Evolutionary conservation across 2,329 filamentous ascomycete species (phyloP), one percentile per base, ranked within the genome.

Genomic region (Trichoderma semiorbis): DNA sequence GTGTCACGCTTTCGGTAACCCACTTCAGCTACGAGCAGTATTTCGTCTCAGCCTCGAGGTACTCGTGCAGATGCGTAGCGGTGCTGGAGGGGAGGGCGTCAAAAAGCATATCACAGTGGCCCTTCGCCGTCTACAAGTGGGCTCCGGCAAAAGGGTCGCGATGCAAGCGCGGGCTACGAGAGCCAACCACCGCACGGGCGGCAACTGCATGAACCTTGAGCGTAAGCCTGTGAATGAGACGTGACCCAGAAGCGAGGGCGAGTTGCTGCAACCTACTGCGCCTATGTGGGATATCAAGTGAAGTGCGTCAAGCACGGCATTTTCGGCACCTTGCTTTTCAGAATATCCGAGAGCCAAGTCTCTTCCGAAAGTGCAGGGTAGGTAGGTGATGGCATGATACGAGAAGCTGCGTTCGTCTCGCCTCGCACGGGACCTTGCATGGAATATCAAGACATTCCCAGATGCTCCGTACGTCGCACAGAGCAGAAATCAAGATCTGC

Each of bases 341-440:
- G 64, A 24, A 50, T n/a, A 50, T 34, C n/a, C 26, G 28, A 30
- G 39, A 6, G 18, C 14, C 12, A 39, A n/a, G 14, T 32, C 16
- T 30, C 16, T 21, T 21, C 18, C 28, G 30, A 34, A 32, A 16
- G 14, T 69, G 28, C 39, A 69, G 67, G 67, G 67, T 69, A 61
- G 36, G 18, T 18, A n/a, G 8, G 16, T 14, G 55, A 28, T 18
- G n/a, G 30, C 57, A 26, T 14, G 28, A 50, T 34, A 14, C 24
- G 32, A 16, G 58, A 12, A 8, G 18, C 12, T 32, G 47, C 30
- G 16, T 7, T 34, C 28, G 32, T 34, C 30, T 69, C 57, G 67
- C 67, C 57, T 69, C 67, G 39, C 57, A 69, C 57, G 67, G 67
- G 58, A 69, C 57, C 67, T 69, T 69, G 57, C 57, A 69, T 61